phyloP scores from a whole-genome alignment of 2,329 filamentous ascomycete species.

The Colletotrichum abscissum region DNA sequence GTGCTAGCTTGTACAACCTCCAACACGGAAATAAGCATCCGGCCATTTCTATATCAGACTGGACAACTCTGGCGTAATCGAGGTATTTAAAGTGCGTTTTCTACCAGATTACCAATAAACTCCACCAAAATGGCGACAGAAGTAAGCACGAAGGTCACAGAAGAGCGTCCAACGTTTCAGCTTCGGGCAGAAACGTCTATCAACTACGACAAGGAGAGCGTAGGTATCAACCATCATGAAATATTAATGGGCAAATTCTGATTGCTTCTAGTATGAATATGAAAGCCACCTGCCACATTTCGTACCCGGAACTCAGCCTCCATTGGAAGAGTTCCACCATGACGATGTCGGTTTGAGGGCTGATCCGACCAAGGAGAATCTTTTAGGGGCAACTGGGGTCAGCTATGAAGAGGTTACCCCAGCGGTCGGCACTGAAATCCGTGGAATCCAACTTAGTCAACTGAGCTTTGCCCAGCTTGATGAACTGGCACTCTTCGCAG shows the following conservation, averaged over 20 bases:
- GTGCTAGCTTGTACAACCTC: neutral
- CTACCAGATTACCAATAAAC: neutral
- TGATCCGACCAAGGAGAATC: neutral
- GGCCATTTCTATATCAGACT: neutral
- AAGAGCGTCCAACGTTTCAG: neutral
- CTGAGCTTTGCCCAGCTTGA: slow-evolving; percentile 52
- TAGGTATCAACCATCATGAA: accelerated
- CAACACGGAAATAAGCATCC: neutral
- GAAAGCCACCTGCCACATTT: neutral
- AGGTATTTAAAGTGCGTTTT: no score
- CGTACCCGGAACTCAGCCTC: neutral
- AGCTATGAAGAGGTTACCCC: slow-evolving; percentile 1
- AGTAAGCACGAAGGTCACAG: neutral
- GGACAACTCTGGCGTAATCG: accelerated
- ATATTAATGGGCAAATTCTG: neutral
- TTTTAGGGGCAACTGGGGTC: neutral
- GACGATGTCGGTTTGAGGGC: neutral
- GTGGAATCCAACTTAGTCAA: slow-evolving; percentile 48
- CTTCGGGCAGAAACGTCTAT: neutral
- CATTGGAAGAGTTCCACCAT: neutral
- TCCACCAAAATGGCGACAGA: neutral
- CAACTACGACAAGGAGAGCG: neutral
- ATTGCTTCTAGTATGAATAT: neutral
- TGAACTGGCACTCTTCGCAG: slow-evolving; percentile 52
- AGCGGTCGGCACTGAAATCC: neutral